Conservation (phyloP, 106 monocot species). For the Alisma plantagoaquatica region DNA sequence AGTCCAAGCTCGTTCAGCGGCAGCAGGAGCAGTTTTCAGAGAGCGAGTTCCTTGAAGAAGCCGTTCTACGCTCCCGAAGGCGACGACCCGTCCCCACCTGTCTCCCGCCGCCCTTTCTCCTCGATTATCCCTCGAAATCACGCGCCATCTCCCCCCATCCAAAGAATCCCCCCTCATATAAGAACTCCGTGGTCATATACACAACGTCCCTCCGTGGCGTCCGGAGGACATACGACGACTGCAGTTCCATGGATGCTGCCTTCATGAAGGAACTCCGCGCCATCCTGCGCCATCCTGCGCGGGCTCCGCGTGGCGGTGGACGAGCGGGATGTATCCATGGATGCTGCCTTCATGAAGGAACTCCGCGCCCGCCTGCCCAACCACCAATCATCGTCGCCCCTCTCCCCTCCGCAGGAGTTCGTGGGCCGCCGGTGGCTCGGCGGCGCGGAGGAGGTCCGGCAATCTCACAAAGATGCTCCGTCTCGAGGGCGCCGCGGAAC, state of each 20-base stretch:
- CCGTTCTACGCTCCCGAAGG: too few relatives aligned
- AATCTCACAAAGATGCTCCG: background rate
- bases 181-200: slow-evolving; percentile 8
- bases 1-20: too few relatives aligned
- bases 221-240: slow-evolving; percentile 12
- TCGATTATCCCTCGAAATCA: too few relatives aligned
- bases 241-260: slow-evolving; percentile 2
- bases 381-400: background rate
- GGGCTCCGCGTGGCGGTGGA: background rate
- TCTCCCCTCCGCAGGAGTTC: slow-evolving; percentile 2
- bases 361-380: background rate
- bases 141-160: too few relatives aligned
- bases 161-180: too few relatives aligned
- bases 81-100: too few relatives aligned
- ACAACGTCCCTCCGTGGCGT: slow-evolving; percentile 5
- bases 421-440: background rate
- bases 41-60: too few relatives aligned
- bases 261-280: slow-evolving; percentile 14
- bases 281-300: slow-evolving; percentile 11
- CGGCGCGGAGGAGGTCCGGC: slow-evolving; percentile 4
- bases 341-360: background rate
- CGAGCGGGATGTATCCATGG: too few relatives aligned
- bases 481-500: background rate
- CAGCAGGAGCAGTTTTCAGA: too few relatives aligned
- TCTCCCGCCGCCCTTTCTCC: too few relatives aligned